phyloP scores from a whole-genome alignment of 108 stramenopile genomes.

The Epipyxis sp. region DNA sequence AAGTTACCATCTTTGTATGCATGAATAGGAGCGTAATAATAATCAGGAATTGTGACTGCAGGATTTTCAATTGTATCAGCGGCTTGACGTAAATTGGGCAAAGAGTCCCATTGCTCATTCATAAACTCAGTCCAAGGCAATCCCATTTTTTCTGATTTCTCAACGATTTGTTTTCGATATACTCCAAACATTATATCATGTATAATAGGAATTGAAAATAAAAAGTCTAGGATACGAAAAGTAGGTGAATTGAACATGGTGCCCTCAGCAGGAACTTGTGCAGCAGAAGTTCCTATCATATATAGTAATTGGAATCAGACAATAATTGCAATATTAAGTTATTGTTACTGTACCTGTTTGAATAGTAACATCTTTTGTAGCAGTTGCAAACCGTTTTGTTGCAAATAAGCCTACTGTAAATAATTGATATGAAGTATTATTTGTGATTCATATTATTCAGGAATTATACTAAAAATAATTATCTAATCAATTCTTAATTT shows the following conservation, averaged over 20 bases:
- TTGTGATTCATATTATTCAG: no score
- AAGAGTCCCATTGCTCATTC: slow-evolving; percentile 38
- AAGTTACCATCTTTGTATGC: slow-evolving; percentile 51
- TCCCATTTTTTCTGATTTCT: slow-evolving; percentile 47
- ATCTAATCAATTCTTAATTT: no score
- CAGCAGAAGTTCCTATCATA: slow-evolving; percentile 40
- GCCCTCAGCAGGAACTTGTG: slow-evolving; percentile 40
- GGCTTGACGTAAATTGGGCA: slow-evolving; percentile 34
- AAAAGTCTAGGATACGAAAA: slow-evolving; percentile 44
- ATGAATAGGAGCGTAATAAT: slow-evolving; percentile 45
- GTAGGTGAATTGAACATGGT: slow-evolving; percentile 42
- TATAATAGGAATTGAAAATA: slow-evolving; percentile 42
- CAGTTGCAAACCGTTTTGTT: no score
- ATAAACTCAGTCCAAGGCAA: slow-evolving; percentile 46
- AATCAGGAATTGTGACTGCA: slow-evolving; percentile 35
- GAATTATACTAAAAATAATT: no score
- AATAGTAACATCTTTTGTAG: no score
- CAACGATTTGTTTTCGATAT: slow-evolving; percentile 48
- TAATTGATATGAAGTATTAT: no score
- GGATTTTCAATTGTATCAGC: not conserved
- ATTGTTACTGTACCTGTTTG: no score
- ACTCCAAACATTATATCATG: slow-evolving; percentile 42
- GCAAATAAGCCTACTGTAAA: no score
- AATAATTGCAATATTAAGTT: no score
- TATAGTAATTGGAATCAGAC: no score